Conservation (phyloP, 805 yeast species). For the Candida coleopterorum region DNA sequence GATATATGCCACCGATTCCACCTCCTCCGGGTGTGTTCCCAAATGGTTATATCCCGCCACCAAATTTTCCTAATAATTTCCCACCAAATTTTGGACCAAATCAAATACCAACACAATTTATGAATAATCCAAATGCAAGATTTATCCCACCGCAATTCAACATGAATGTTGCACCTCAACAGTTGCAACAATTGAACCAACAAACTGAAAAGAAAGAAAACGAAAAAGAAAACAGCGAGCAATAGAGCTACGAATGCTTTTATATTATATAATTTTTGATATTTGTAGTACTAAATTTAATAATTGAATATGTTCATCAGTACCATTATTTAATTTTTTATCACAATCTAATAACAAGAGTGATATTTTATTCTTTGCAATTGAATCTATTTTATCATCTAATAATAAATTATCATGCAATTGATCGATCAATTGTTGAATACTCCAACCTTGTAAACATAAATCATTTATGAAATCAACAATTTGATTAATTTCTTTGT, state of each 20-base stretch:
- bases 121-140: slow-evolving; percentile 5
- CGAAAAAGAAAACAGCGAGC: too few species aligned
- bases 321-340: slow-evolving; percentile 70
- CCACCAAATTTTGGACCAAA: slow-evolving; percentile 7
- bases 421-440: slow-evolving; percentile 64
- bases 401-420: slow-evolving; percentile 62
- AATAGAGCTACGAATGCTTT: too few species aligned
- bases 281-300: slow-evolving; percentile 50
- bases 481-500: slow-evolving; percentile 26
- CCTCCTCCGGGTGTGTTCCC: slow-evolving; percentile 36
- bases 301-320: slow-evolving; percentile 83
- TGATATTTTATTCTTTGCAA: slow-evolving; percentile 63
- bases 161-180: slow-evolving; percentile 14
- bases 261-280: slow-evolving; percentile 13
- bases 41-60: slow-evolving; percentile 19
- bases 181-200: slow-evolving; percentile 14
- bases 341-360: slow-evolving; percentile 69
- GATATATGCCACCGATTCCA: slow-evolving; percentile 12
- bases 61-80: slow-evolving; percentile 10
- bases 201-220: slow-evolving; percentile 13
- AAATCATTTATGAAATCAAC: slow-evolving; percentile 42
- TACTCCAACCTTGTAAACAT: slow-evolving; percentile 75
- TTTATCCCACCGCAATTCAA: slow-evolving; percentile 13
- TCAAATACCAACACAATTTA: slow-evolving; percentile 11
- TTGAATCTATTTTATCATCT: slow-evolving; percentile 45